Conservation (phyloP, 1,284 basidiomycete genomes). For the Boletus semigastroideus region DNA sequence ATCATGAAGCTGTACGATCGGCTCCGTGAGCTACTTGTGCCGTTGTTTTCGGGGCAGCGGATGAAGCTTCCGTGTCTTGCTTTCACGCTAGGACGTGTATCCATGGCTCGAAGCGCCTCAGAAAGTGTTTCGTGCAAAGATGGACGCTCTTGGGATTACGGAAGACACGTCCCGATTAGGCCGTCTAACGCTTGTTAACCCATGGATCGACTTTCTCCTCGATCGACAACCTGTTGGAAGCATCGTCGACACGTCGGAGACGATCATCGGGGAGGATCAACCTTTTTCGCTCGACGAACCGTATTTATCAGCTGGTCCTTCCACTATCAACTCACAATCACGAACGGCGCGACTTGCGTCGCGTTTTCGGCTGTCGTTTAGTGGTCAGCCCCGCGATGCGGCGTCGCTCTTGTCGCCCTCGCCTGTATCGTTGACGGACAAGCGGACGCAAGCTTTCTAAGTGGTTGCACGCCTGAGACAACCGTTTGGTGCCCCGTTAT, state of each 20-base stretch:
- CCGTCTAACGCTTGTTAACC: background rate
- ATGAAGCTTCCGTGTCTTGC: constrained; percentile 7
- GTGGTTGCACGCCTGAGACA: too few species aligned
- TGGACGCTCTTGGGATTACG: background rate
- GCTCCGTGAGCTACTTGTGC: background rate
- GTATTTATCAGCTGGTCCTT: too few species aligned
- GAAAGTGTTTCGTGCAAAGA: background rate
- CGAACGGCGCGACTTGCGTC: too few species aligned
- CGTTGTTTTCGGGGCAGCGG: background rate
- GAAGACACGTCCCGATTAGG: background rate
- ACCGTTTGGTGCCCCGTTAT: too few species aligned
- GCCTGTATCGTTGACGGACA: too few species aligned
- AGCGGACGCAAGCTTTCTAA: too few species aligned
- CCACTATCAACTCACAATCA: too few species aligned
- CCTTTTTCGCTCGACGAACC: too few species aligned
- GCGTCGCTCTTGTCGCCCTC: too few species aligned
- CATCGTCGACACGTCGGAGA: background rate
- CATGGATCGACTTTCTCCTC: background rate
- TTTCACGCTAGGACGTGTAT: constrained; percentile 1
- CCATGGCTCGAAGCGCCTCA: background rate
- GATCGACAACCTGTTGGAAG: background rate
- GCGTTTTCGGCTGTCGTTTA: too few species aligned
- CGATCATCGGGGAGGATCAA: too few species aligned
- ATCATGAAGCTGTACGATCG: background rate
- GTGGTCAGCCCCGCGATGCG: too few species aligned